A percentile compares a stretch with the other conserved stretches of the same genome.
Conservation (phyloP, 2,329 filamentous ascomycete species). For the Aspergillus niger region DNA sequence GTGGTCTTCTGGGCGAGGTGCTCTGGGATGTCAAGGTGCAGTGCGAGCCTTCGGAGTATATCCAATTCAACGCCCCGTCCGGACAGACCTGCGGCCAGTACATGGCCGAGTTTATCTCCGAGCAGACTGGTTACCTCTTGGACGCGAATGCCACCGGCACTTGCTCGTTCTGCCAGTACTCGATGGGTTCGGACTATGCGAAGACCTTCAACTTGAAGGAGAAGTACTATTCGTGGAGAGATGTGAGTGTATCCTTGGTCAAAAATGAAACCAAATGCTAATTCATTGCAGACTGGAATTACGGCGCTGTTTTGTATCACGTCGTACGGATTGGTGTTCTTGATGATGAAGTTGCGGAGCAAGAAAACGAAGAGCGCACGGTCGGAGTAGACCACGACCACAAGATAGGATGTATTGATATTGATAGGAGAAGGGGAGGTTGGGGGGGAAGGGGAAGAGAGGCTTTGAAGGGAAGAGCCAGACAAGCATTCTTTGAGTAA, state of each 20-base stretch:
- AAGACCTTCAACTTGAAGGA: slow-evolving; percentile 36
- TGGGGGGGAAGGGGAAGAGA: too few species aligned
- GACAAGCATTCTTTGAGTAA: neutral
- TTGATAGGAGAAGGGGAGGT: too few species aligned
- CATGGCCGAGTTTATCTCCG: slow-evolving; percentile 34
- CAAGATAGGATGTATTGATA: too few species aligned
- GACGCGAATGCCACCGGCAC: slow-evolving; percentile 29
- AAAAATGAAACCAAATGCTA: neutral
- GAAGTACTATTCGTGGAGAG: slow-evolving; percentile 42
- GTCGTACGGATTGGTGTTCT: slow-evolving; percentile 48
- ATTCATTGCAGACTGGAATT: slow-evolving; percentile 39
- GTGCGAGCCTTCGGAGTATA: slow-evolving; percentile 37
- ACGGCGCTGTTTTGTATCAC: slow-evolving; percentile 48
- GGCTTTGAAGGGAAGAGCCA: neutral
- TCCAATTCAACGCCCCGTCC: slow-evolving; percentile 29
- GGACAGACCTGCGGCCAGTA: slow-evolving; percentile 39
- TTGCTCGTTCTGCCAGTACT: slow-evolving; percentile 37
- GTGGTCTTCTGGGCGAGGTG: slow-evolving; percentile 40
- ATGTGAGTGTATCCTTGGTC: slow-evolving; percentile 26
- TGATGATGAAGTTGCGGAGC: slow-evolving; percentile 53
- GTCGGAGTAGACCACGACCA: slow-evolving; percentile 24
- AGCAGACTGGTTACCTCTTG: slow-evolving; percentile 33
- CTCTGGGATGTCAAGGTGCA: slow-evolving; percentile 44
- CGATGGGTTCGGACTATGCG: slow-evolving; percentile 36
- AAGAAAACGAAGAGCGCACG: slow-evolving; percentile 51